Evolutionary conservation across 2,329 filamentous ascomycete genomes (phyloP), one percentile per base, ranked within the genome.

Genomic region (Colletotrichum lini): DNA sequence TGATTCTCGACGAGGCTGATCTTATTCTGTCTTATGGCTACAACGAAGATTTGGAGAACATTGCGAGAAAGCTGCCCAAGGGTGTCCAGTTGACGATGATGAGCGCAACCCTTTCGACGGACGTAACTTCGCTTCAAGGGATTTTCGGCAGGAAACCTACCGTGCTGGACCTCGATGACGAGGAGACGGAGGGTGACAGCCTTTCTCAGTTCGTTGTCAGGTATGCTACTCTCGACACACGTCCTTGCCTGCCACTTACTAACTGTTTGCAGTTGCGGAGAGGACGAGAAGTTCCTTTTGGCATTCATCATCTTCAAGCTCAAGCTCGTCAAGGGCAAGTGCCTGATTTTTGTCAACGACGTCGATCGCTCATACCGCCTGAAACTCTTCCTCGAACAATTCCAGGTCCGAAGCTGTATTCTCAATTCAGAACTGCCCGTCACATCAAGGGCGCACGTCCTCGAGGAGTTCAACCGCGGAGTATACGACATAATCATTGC

Each of bases 401-500:
- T 99, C 78, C 95, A 95, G 57, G 96, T 98, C 79, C 93, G 94
- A 79, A 96, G 94, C 77, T 97, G 94, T 81, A 94, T 98, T 38
- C 84, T 99, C 50, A 99, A 99, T 83, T 96, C 94, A 1, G 96
- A 99, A 79, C 84, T 99, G 45, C 96, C 96, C 0, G 92, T 98
- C 74, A 98, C 98, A 78, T 96, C 94, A 1, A 89, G 96, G 71
- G 91, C 98, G 49, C 96, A 99, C 79, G 95, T 98, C 2, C 96
- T 99, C 3, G 93, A 98, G 77, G 95, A 98, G 80, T 99, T 99
- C 84, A 99, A 98, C 84, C 93, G 94, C 82, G 94, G 94, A 64
- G 91, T 98, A 8, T 99, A 99, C 86, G 96, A 99, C 77, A 98
- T 98, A 73, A 95, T 99, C 75, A 98, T 99, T 77, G 96, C 96